Evolutionary conservation across 192 early-diverging fungal species (phyloP).

Genomic region (Dispira simplex): DNA sequence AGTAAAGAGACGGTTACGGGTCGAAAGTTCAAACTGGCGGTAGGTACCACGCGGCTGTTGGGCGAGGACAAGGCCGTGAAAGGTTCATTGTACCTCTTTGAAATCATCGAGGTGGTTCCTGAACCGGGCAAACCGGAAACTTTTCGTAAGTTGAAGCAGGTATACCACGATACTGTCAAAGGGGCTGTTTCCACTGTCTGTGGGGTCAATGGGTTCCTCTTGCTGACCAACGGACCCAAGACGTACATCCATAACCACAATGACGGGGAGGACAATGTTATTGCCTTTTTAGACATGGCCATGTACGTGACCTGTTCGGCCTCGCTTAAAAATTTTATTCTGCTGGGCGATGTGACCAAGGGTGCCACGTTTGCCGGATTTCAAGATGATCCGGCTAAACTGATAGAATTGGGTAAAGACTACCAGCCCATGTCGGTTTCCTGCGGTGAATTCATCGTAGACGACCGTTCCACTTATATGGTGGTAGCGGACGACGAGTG

Average conservation of each 20-base stretch:
- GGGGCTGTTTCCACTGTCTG: conserved; percentile 76
- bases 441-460: conserved; percentile 60
- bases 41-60: conserved; percentile 73
- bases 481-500: conserved; percentile 73
- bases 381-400: conserved; percentile 88
- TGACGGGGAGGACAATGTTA: conserved; percentile 59
- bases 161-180: conserved; percentile 71
- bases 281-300: conserved; percentile 91
- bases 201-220: conserved; percentile 70
- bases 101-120: conserved; percentile 94
- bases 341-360: conserved; percentile 76
- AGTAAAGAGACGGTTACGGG: conserved; percentile 74
- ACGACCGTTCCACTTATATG: conserved; percentile 51
- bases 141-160: conserved; percentile 76
- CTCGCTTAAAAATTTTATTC: conserved; percentile 75
- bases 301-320: conserved; percentile 70
- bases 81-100: conserved; percentile 84
- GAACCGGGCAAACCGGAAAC: conserved; percentile 88
- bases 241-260: conserved; percentile 74
- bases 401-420: conserved; percentile 81
- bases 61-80: conserved; percentile 85
- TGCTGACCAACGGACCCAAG: conserved; percentile 77
- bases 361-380: conserved; percentile 83
- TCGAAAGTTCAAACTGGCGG: conserved; percentile 67
- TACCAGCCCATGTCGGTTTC: conserved; percentile 59